Percentiles rank a stretch among this genome's conserved stretches.
phyloP scores from a whole-genome alignment of 805 yeast genomes.

The Myxozyma melibiosi region DNA sequence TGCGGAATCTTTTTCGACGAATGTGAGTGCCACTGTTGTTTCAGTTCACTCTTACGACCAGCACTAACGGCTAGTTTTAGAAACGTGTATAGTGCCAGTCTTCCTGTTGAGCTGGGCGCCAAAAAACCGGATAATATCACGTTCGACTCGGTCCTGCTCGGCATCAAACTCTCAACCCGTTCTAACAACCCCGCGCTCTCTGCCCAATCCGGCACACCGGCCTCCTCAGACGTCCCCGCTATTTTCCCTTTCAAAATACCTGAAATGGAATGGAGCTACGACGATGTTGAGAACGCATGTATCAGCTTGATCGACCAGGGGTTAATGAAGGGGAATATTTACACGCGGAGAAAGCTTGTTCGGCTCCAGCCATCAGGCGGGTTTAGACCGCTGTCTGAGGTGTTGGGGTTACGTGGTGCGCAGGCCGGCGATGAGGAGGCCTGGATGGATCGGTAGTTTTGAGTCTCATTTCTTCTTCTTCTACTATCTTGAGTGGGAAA shows the following conservation, averaged over 20 bases:
- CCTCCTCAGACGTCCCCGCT: neutral
- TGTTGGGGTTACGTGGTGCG: constrained; percentile 20
- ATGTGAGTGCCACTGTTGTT: neutral
- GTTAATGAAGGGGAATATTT: constrained; percentile 43
- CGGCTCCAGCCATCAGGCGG: constrained; percentile 27
- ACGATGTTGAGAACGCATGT: constrained; percentile 41
- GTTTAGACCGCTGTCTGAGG: constrained; percentile 21
- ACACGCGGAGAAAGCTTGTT: constrained; percentile 28
- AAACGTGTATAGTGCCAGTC: neutral
- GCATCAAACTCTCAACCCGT: constrained; percentile 26
- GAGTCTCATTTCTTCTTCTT: too few species aligned
- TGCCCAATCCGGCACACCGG: neutral
- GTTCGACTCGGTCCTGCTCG: constrained; percentile 27
- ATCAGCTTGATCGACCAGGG: constrained; percentile 43
- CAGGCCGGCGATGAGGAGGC: constrained; percentile 26
- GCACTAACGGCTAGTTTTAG: neutral
- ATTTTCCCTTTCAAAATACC: neutral
- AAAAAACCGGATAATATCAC: constrained; percentile 28
- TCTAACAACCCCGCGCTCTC: neutral
- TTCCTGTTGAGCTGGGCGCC: constrained; percentile 2
- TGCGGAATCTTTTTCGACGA: constrained; percentile 37
- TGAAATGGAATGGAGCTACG: constrained; percentile 27
- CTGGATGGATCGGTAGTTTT: constrained; percentile 32
- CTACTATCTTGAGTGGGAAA: too few species aligned
- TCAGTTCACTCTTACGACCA: neutral